Base-by-base conservation (phyloP, 2,329 filamentous ascomycete genomes). In the Curvularia verruculosa region DNA sequence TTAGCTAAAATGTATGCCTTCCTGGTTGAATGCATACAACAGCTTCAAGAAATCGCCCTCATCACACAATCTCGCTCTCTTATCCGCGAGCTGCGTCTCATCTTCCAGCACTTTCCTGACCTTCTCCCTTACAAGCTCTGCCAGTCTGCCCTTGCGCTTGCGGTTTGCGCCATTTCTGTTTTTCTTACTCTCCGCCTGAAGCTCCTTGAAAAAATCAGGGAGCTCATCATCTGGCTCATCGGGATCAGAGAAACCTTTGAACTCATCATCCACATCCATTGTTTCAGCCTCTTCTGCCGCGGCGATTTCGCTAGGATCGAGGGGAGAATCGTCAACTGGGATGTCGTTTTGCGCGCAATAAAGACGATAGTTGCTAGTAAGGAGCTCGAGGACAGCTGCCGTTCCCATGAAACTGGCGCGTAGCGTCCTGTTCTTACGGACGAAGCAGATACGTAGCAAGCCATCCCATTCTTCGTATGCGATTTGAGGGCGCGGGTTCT, bases 391-490 rank as follows among this genome's bases (percentile, higher is more conserved):
- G 1, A 96, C 89, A 66, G 91, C 91, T 55, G 87, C 88, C 13
- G 89, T 92, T 15, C 90, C 89, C 49, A 96, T 81, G 79, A 92
- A 96, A 59, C 87, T 89, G 5, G 91, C 89, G 37, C 92, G 84
- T 52, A 98, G 80, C 1, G 92, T 96, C 77, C 93, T 92, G 78
- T 98, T 98, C 80, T 96, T 95, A 66, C 95, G 83, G 50, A 90
- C 87, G 67, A 96, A 96, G 59, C 88, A 87, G 39, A 96, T 87
- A 49, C 91, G 83, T 60, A 98, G 78, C 73, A 98, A 82, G 9
- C 94, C 93, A 72, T 98, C 94, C 89, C 93, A 97, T 77, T 98
- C 95, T 51, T 96, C 92, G 78, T 94, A 98, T 73, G 87, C 91
- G 63, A 98, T 93, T 66, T 92, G 89, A 51, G 94, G 94, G 36